Evolutionary conservation across 805 yeast species (phyloP).

Genomic region (Barnettozyma vustinii): DNA sequence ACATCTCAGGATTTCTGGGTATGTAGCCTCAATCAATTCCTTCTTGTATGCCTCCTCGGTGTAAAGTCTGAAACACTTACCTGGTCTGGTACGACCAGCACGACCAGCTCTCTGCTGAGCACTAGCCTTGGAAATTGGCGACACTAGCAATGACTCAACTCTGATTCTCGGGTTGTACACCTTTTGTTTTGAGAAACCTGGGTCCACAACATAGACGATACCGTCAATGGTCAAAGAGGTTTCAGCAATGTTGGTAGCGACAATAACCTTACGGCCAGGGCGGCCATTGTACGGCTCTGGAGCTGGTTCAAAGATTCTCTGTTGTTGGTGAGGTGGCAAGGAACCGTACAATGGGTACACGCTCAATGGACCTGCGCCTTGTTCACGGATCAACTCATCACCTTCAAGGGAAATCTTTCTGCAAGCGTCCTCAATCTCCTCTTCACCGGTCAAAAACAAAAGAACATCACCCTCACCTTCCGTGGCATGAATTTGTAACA

Average conservation of each 20-base stretch:
- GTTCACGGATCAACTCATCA: conserved; percentile 84
- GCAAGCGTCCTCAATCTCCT: conserved; percentile 96
- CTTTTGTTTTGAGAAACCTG: conserved; percentile 95
- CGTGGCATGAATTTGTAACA: conserved; percentile 92
- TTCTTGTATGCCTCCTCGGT: conserved; percentile 95
- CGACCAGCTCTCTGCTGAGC: conserved; percentile 99
- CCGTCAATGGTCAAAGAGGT: conserved; percentile 97
- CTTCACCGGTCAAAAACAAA: conserved; percentile 91
- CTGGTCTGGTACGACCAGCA: conserved; percentile 99
- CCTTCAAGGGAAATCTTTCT: conserved; percentile 82
- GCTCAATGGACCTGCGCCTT: conserved; percentile 79
- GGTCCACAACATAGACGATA: conserved; percentile 94
- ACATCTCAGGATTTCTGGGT: conserved; percentile 91
- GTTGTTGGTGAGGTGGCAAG: conserved; percentile 93
- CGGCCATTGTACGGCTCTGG: conserved; percentile 69
- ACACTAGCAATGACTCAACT: conserved; percentile 88
- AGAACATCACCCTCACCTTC: conserved; percentile 91
- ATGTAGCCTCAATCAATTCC: conserved; percentile 90
- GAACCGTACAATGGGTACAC: conserved; percentile 97
- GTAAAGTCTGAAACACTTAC: conserved; percentile 92
- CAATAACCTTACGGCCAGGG: conserved; percentile 92
- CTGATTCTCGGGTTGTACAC: conserved; percentile 95
- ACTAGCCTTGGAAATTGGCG: conserved; percentile 95
- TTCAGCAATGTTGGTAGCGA: conserved; percentile 95
- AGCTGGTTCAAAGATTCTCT: conserved; percentile 88